A percentile compares a stretch with the other conserved stretches of the same genome.
Conservation (phyloP, 495 filamentous ascomycete species). For the Penicillium odoratum region DNA sequence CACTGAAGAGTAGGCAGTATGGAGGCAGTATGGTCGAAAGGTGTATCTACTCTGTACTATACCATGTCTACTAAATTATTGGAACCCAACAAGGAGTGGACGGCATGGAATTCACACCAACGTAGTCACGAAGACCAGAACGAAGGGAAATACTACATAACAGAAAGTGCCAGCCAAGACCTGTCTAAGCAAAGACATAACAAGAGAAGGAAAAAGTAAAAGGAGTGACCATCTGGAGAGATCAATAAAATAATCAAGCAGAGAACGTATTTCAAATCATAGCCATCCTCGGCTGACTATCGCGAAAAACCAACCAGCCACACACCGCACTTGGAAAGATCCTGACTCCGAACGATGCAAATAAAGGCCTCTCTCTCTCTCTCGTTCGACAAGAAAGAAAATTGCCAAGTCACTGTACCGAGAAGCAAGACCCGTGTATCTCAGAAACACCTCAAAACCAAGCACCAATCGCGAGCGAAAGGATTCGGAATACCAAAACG, state of each 20-base stretch:
- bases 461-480: constrained; percentile 15
- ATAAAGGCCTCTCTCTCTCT: constrained; percentile 6
- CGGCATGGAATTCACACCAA: constrained; percentile 19
- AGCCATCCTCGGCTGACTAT: constrained; percentile 15
- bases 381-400: neutral
- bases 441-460: constrained; percentile 20
- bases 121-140: neutral
- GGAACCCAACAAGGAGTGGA: constrained; percentile 15
- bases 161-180: neutral
- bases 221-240: neutral
- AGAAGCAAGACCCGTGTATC: constrained; percentile 24
- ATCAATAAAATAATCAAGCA: neutral
- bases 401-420: constrained; percentile 13
- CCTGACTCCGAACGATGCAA: constrained; percentile 33
- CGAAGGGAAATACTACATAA: neutral
- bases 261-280: constrained; percentile 9
- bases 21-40: no score
- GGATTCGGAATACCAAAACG: constrained; percentile 12
- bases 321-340: constrained; percentile 19
- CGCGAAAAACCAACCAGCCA: constrained; percentile 12
- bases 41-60: no score
- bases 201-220: neutral
- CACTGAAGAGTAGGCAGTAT: no score
- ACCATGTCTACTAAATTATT: no score
- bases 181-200: neutral